phyloP scores from a whole-genome alignment of 1,284 basidiomycete genomes.

The Ustilago trichophora region DNA sequence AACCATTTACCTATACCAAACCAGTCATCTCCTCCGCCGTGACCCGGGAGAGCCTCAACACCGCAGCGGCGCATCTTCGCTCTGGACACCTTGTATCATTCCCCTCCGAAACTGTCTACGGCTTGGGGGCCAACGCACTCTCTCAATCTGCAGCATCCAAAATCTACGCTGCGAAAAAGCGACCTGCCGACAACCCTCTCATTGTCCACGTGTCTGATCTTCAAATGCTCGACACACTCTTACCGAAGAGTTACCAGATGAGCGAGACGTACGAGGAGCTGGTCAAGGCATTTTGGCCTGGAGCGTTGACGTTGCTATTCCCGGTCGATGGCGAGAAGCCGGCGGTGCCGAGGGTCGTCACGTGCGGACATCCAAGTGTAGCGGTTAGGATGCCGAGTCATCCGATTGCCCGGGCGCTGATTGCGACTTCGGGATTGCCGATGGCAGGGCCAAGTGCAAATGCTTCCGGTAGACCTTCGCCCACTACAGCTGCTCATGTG shows the following conservation, averaged over 20 bases:
- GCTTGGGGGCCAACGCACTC: conserved; percentile 87
- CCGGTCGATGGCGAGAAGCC: conserved; percentile 68
- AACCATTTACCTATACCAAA: conserved; percentile 19
- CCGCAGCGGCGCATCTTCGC: conserved; percentile 59
- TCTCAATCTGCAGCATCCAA: conserved; percentile 71
- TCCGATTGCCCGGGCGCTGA: conserved; percentile 88
- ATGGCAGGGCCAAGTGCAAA: conserved; percentile 96
- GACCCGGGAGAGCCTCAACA: conserved; percentile 44
- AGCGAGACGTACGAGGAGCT: conserved; percentile 39
- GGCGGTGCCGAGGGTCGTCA: conserved; percentile 67
- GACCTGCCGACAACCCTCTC: conserved; percentile 94
- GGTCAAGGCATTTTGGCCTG: conserved; percentile 91
- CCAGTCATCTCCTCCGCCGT: conserved; percentile 29
- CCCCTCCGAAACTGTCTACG: conserved; percentile 98
- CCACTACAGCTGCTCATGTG: conserved; percentile 90
- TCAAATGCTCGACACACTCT: conserved; percentile 77
- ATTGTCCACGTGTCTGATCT: conserved; percentile 94
- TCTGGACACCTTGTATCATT: conserved; percentile 76
- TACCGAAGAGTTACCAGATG: conserved; percentile 41
- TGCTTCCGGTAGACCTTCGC: conserved; percentile 90
- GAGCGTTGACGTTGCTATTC: conserved; percentile 90
- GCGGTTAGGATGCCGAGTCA: conserved; percentile 94
- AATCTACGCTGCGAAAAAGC: conserved; percentile 89
- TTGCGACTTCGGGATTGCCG: conserved; percentile 78
- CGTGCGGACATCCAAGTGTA: conserved; percentile 82